Evolutionary conservation across 2,329 filamentous ascomycete species (phyloP).

Genomic region (Alternaria viburni): DNA sequence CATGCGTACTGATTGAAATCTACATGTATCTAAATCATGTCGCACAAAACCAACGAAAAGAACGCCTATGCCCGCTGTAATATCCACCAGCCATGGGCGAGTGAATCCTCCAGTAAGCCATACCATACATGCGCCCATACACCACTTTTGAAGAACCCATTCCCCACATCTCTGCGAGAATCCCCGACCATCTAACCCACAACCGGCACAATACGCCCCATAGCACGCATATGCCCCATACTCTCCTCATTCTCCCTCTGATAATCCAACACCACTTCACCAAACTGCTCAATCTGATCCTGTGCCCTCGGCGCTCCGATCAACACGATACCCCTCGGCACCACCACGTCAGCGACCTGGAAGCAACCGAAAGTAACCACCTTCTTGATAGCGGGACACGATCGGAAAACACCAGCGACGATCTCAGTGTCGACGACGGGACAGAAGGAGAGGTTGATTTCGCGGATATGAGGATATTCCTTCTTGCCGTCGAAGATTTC

Average conservation of each 20-base stretch:
- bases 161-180: background rate
- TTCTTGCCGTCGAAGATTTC: conserved; percentile 69
- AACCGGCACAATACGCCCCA: conserved; percentile 32
- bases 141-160: background rate
- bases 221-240: conserved; percentile 2
- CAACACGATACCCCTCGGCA: conserved; percentile 64
- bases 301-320: conserved; percentile 66
- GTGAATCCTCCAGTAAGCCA: background rate
- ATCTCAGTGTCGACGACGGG: conserved; percentile 70
- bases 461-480: conserved; percentile 70
- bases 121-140: background rate
- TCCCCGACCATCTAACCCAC: conserved; percentile 20
- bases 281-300: conserved; percentile 62
- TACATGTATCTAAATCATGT: background rate
- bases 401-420: conserved; percentile 67
- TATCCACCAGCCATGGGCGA: background rate
- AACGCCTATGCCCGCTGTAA: background rate
- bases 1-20: background rate
- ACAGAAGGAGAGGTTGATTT: conserved; percentile 81
- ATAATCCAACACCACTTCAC: conserved; percentile 44
- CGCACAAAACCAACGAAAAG: background rate
- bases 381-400: conserved; percentile 65
- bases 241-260: conserved; percentile 27
- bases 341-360: conserved; percentile 61
- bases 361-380: conserved; percentile 69